These are phyloP conservation scores for Backusella macrospora DNA, from an alignment of 192 early-diverging fungal genomes.

Conservation along the genomic window DNA sequence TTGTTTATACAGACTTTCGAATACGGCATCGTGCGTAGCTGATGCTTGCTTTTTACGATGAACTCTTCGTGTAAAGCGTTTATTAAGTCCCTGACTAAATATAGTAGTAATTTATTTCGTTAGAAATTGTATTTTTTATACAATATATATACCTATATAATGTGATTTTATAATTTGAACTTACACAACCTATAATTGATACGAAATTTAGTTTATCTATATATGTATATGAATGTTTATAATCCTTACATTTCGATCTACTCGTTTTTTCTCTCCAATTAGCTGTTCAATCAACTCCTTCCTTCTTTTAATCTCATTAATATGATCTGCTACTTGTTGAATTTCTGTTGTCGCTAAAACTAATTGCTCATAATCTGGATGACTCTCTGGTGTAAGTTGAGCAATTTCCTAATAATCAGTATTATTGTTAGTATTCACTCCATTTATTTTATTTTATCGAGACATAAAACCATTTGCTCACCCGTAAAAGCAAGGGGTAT, in stretches of 20 bases:
- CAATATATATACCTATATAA: no score
- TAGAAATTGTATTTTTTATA: no score
- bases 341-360: slow-evolving; percentile 51
- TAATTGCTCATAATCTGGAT: slow-evolving; percentile 62
- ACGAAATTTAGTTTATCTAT: not conserved
- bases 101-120: not conserved
- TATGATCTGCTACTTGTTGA: slow-evolving; percentile 73
- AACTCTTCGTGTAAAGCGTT: slow-evolving; percentile 63
- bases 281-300: slow-evolving; percentile 87
- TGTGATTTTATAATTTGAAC: slow-evolving; percentile 10
- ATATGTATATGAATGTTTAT: not conserved
- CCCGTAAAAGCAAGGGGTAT: slow-evolving; percentile 86
- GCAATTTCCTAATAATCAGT: slow-evolving; percentile 25
- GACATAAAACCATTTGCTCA: slow-evolving; percentile 25
- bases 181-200: slow-evolving; percentile 40
- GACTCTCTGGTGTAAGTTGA: slow-evolving; percentile 50
- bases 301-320: slow-evolving; percentile 86
- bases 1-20: slow-evolving; percentile 57
- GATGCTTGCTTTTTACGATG: slow-evolving; percentile 67
- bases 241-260: slow-evolving; percentile 69
- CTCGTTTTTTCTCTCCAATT: slow-evolving; percentile 68
- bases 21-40: slow-evolving; percentile 57
- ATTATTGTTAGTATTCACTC: slow-evolving; percentile 5
- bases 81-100: slow-evolving; percentile 75
- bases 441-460: not conserved